Percentiles rank a stretch among this genome's conserved stretches.
Evolutionary conservation across 164 flowering plant genomes (phyloP).

Genomic region (Piper betle): DNA sequence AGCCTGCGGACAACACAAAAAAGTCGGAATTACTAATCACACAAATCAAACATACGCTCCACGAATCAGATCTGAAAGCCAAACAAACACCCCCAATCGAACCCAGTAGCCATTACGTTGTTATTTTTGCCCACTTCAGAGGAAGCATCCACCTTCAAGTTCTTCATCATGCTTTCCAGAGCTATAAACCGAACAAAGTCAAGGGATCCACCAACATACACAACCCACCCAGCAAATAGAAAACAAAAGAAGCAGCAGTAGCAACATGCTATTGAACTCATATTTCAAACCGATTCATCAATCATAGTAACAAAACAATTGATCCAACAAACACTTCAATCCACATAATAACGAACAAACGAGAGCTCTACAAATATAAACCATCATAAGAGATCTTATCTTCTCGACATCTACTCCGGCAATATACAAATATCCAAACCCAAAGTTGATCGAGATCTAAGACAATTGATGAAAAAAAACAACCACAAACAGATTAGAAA

Average conservation of each 20-base stretch:
- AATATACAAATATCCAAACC: no score
- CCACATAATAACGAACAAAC: no score
- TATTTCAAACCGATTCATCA: neutral
- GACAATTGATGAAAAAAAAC: no score
- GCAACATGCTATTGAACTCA: neutral
- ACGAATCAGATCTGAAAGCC: neutral
- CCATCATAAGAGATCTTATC: no score
- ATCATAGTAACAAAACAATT: no score
- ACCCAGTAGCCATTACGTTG: slow-evolving; percentile 10
- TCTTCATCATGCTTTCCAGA: slow-evolving; percentile 13
- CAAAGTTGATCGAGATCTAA: no score
- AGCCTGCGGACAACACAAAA: slow-evolving; percentile 10
- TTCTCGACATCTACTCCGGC: no score
- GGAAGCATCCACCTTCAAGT: slow-evolving; percentile 24
- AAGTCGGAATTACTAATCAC: neutral
- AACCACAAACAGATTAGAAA: no score
- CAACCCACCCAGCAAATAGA: neutral
- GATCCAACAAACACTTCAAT: no score
- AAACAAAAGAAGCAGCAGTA: neutral
- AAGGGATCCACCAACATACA: slow-evolving; percentile 7
- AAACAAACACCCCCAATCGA: neutral
- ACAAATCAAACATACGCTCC: neutral
- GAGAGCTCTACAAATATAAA: no score
- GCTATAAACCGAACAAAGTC: slow-evolving; percentile 19
- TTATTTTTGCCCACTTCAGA: slow-evolving; percentile 13